Conservation (phyloP, 139 green algal genomes). For the Dunaliella primolecta region DNA sequence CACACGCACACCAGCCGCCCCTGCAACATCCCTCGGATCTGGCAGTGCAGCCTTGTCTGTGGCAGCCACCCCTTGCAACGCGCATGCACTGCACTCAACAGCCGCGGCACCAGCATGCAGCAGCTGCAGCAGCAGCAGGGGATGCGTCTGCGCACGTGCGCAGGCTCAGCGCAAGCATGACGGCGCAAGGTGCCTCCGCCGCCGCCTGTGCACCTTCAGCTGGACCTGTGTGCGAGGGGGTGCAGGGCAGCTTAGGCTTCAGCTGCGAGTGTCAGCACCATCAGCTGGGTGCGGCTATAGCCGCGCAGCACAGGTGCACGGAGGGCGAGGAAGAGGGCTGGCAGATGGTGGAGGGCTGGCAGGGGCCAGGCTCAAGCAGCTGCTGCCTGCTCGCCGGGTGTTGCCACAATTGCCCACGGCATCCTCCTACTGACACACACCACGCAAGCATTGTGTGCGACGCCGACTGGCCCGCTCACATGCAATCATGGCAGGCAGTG, state of each 20-base stretch:
- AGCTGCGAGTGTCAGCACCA: neutral
- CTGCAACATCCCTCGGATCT: neutral
- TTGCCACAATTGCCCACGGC: neutral
- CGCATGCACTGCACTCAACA: no score
- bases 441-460: neutral
- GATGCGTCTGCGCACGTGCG: no score
- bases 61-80: no score
- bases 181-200: no score
- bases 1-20: neutral
- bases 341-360: neutral
- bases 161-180: no score
- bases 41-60: no score
- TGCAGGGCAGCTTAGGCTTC: neutral
- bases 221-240: neutral
- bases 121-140: conserved; percentile 9
- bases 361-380: neutral
- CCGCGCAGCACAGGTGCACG: neutral
- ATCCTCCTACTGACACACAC: neutral
- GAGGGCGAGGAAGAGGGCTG: conserved; percentile 7
- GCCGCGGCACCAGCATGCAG: conserved; percentile 14
- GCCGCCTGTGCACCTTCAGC: no score
- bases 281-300: neutral
- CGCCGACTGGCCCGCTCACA: neutral
- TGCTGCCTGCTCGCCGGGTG: neutral
- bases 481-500: neutral